Conservation (phyloP, 2,329 filamentous ascomycete genomes). For the Microsporum audouinii region DNA sequence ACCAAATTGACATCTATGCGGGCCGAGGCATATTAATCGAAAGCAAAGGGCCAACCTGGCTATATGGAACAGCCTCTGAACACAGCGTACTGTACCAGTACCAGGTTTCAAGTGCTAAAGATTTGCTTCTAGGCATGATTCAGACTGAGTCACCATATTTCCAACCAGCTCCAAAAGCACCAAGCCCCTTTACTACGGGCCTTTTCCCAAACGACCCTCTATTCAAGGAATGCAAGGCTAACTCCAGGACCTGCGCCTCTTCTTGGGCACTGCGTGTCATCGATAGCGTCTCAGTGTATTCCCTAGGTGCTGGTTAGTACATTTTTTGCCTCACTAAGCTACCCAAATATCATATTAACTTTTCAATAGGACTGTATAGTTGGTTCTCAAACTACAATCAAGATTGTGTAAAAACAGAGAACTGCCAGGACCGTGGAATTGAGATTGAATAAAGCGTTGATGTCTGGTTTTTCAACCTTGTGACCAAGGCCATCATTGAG, state of each 20-base stretch:
- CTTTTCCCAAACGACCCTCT: constrained; percentile 6
- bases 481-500: constrained; percentile 11
- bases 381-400: constrained; percentile 7
- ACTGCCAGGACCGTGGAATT: constrained; percentile 6
- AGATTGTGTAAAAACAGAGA: constrained; percentile 6
- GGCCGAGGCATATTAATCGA: constrained; percentile 43
- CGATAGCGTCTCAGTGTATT: background rate
- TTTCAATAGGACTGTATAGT: constrained; percentile 1
- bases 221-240: background rate
- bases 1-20: constrained; percentile 49
- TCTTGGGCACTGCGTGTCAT: constrained; percentile 3
- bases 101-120: constrained; percentile 62
- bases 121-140: constrained; percentile 70
- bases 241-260: background rate
- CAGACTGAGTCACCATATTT: constrained; percentile 81
- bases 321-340: background rate
- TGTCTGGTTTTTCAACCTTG: constrained; percentile 12
- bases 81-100: constrained; percentile 62
- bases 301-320: background rate
- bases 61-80: constrained; percentile 60
- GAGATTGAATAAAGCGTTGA: constrained; percentile 1
- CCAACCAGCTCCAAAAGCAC: constrained; percentile 68
- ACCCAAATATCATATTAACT: background rate
- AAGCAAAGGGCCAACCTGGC: constrained; percentile 45
- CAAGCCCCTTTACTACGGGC: constrained; percentile 37